phyloP scores from a whole-genome alignment of 495 filamentous ascomycete genomes.

The Trichoderma erinaceum region DNA sequence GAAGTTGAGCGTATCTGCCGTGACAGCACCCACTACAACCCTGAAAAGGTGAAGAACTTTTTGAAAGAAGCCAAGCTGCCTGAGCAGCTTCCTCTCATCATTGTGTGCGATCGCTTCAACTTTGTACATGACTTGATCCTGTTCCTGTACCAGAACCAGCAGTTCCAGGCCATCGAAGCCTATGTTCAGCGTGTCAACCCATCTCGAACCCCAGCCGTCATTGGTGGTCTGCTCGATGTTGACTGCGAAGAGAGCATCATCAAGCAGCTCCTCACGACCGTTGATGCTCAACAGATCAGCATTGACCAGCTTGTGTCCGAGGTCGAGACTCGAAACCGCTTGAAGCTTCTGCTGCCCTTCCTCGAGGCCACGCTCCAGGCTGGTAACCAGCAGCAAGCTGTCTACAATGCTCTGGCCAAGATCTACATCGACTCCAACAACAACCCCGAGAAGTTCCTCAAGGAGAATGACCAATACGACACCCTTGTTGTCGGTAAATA shows the following conservation, averaged over 20 bases:
- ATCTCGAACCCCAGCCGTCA: conserved; percentile 82
- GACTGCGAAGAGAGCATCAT: conserved; percentile 96
- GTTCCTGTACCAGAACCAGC: conserved; percentile 98
- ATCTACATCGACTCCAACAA: conserved; percentile 99
- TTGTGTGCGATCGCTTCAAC: conserved; percentile 98
- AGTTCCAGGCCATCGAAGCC: conserved; percentile 98
- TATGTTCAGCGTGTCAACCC: conserved; percentile 99
- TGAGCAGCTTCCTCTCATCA: conserved; percentile 93
- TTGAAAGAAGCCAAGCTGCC: conserved; percentile 90
- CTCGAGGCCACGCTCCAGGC: conserved; percentile 83
- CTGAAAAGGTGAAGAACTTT: conserved; percentile 99
- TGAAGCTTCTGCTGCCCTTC: conserved; percentile 95
- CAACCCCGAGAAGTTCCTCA: conserved; percentile 96
- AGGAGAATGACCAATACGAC: conserved; percentile 97
- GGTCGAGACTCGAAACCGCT: conserved; percentile 89
- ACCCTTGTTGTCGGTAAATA: conserved; percentile 91
- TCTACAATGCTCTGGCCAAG: conserved; percentile 98
- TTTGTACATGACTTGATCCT: conserved; percentile 95
- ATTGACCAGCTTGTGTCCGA: conserved; percentile 95
- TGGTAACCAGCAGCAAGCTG: conserved; percentile 95
- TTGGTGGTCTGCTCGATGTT: conserved; percentile 93
- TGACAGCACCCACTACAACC: conserved; percentile 87
- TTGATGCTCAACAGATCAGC: conserved; percentile 77
- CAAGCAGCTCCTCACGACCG: conserved; percentile 83
- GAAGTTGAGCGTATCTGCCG: conserved; percentile 97